Conservation (phyloP, 148 eudicot species). For the Rhododendron henanense region DNA sequence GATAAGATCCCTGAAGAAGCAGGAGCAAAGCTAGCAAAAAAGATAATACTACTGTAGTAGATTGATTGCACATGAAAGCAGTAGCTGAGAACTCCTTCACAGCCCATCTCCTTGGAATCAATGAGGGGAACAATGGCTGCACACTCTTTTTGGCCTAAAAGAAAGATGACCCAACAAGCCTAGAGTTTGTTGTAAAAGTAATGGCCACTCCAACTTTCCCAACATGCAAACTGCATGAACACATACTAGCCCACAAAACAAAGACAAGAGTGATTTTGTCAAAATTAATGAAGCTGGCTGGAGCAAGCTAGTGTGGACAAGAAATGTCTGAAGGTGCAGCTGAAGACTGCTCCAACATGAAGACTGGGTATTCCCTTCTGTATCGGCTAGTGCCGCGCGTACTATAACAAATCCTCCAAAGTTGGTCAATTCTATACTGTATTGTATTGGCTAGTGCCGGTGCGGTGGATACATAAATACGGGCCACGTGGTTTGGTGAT, state of each 20-base stretch:
- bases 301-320: neutral
- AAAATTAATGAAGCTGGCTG: neutral
- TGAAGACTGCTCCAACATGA: neutral
- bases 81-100: too few species aligned
- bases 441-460: neutral
- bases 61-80: too few species aligned
- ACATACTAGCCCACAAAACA: neutral
- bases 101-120: too few species aligned
- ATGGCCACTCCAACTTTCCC: neutral
- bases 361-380: neutral
- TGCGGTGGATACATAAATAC: neutral
- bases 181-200: neutral
- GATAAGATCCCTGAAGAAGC: neutral
- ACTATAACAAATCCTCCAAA: neutral
- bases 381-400: too few species aligned
- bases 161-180: neutral
- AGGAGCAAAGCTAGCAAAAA: neutral
- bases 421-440: neutral
- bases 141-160: neutral
- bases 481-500: neutral
- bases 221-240: neutral
- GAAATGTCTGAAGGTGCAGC: too few species aligned
- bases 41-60: too few species aligned
- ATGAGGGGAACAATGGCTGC: neutral
- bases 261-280: neutral